A percentile compares a stretch with the other conserved stretches of the same genome.
Conservation (phyloP, 139 green algal genomes). For the Micractinium conductrix region DNA sequence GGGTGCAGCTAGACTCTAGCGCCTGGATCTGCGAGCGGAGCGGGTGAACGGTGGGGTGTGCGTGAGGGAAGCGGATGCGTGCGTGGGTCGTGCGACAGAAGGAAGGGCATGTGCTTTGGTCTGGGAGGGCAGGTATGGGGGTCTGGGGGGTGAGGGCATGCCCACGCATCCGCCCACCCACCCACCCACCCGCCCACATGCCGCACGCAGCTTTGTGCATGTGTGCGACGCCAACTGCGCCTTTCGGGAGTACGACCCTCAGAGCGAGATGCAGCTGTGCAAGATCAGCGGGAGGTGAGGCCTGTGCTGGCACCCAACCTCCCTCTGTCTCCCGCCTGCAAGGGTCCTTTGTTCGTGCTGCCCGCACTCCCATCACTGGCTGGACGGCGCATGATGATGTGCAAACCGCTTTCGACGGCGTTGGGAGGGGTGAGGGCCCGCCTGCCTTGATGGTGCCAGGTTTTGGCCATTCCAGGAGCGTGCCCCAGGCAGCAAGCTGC, state of each 20-base stretch:
- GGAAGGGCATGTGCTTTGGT: too few relatives aligned
- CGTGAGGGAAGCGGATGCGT: not conserved
- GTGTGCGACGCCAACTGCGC: conserved; percentile 34
- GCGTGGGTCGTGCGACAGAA: too few relatives aligned
- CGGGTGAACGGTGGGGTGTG: not conserved
- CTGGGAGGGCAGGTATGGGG: too few relatives aligned
- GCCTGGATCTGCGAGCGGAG: conserved; percentile 29
- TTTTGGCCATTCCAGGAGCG: not conserved
- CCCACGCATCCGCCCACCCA: too few relatives aligned
- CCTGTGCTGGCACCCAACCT: not conserved
- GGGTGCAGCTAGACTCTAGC: not conserved
- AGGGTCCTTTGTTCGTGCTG: too few relatives aligned
- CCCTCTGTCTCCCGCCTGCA: too few relatives aligned
- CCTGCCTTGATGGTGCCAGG: too few relatives aligned
- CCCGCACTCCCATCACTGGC: not conserved
- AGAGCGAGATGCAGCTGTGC: conserved; percentile 29
- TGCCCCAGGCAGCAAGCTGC: not conserved
- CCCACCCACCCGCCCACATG: too few relatives aligned
- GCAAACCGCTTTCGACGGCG: too few relatives aligned
- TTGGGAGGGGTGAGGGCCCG: too few relatives aligned
- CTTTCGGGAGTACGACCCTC: not conserved
- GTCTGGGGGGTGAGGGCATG: too few relatives aligned
- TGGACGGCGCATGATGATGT: too few relatives aligned
- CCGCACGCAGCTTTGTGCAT: conserved; percentile 27
- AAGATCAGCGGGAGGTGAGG: conserved; percentile 30